Conservation (phyloP, 2,329 filamentous ascomycete species). For the Ophiostoma himal-ulmi region DNA sequence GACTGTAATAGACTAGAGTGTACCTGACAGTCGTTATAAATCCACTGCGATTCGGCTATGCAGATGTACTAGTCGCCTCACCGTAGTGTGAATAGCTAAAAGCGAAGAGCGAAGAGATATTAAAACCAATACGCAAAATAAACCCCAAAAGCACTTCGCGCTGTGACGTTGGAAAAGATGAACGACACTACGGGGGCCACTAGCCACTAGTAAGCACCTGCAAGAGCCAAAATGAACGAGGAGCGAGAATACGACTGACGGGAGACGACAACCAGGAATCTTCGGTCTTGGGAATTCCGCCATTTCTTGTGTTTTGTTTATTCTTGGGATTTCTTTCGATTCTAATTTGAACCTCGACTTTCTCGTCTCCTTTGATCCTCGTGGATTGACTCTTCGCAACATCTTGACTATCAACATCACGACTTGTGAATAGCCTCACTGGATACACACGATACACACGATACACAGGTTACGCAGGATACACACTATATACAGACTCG, state of each 20-base stretch:
- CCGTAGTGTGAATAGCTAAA: background rate
- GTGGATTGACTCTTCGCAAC: background rate
- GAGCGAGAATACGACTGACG: background rate
- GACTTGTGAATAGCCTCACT: background rate
- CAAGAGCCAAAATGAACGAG: background rate
- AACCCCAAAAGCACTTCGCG: conserved; percentile 2
- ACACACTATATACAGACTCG: background rate
- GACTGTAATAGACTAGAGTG: background rate
- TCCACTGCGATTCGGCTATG: no score
- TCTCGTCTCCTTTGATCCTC: background rate
- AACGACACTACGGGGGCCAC: background rate
- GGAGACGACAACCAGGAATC: background rate
- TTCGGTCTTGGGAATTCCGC: conserved; percentile 2
- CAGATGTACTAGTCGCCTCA: background rate
- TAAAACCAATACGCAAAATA: background rate
- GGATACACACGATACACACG: background rate
- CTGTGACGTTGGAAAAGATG: background rate
- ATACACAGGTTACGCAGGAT: background rate
- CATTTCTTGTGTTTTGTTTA: background rate
- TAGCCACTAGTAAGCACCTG: background rate
- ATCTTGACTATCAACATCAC: background rate
- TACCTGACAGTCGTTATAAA: background rate
- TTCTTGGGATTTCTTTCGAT: background rate
- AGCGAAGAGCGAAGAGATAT: background rate
- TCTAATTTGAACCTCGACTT: background rate